Conservation (phyloP, 768 basidiomycete species). For the Obba rivulosa region DNA sequence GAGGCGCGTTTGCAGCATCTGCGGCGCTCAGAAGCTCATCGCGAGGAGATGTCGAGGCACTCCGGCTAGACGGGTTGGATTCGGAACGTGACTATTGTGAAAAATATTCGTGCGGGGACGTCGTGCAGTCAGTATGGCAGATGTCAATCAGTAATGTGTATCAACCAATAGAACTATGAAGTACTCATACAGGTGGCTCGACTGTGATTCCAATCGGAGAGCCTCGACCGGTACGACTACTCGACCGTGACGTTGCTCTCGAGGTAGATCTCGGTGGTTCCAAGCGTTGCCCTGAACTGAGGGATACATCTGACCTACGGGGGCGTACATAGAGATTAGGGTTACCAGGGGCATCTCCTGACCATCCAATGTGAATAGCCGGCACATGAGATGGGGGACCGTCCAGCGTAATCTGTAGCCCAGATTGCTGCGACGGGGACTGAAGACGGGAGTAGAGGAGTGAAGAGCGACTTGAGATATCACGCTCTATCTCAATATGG, state of each 20-base stretch:
- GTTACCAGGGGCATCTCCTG: not conserved
- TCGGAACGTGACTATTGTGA: constrained; percentile 31
- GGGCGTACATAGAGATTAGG: too few species aligned
- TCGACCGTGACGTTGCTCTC: not conserved
- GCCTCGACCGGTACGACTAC: not conserved
- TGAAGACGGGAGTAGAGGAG: constrained; percentile 5
- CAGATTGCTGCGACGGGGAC: constrained; percentile 6
- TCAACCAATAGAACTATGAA: constrained; percentile 6
- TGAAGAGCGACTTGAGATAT: not conserved
- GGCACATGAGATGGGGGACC: constrained; percentile 3
- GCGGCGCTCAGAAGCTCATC: constrained; percentile 33
- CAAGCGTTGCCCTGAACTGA: too few species aligned
- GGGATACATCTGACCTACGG: too few species aligned
- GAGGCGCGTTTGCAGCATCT: constrained; percentile 29
- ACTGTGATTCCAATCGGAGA: constrained; percentile 9
- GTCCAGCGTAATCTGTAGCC: not conserved
- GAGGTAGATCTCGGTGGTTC: too few species aligned
- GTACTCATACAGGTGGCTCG: constrained; percentile 13
- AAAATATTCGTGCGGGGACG: constrained; percentile 22
- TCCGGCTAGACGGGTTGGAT: constrained; percentile 26
- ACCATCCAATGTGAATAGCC: not conserved
- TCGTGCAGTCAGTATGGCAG: too few species aligned
- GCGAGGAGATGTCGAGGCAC: constrained; percentile 18
- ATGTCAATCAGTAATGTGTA: too few species aligned
- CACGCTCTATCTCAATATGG: not conserved